Evolutionary conservation across 305 asterid species (phyloP).

Genomic region (Rubia occidens): DNA sequence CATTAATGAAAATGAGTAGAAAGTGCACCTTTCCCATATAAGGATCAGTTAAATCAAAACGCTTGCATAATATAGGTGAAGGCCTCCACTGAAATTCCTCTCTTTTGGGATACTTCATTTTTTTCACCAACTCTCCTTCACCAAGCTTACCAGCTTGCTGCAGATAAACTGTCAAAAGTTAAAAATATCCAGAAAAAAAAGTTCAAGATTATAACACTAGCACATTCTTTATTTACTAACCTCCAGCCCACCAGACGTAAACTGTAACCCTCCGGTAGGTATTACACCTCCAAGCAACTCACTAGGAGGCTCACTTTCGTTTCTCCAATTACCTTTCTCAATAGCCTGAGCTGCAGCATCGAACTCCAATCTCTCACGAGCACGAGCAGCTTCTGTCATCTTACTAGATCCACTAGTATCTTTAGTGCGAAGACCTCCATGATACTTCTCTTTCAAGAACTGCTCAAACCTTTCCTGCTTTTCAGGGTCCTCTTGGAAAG

Average conservation of each 20-base stretch:
- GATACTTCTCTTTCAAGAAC: constrained; percentile 90
- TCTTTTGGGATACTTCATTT: constrained; percentile 57
- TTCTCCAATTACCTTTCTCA: constrained; percentile 43
- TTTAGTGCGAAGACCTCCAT: constrained; percentile 83
- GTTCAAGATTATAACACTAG: constrained; percentile 16
- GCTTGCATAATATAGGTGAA: constrained; percentile 88
- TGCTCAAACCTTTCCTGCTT: constrained; percentile 91
- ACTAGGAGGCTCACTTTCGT: constrained; percentile 34
- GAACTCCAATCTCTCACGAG: constrained; percentile 92
- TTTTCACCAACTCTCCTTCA: constrained; percentile 34
- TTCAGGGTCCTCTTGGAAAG: constrained; percentile 62
- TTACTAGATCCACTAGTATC: constrained; percentile 76
- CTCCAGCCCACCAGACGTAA: constrained; percentile 61
- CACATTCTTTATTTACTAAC: constrained; percentile 28
- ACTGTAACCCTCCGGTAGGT: constrained; percentile 54
- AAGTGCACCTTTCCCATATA: constrained; percentile 80
- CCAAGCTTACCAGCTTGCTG: constrained; percentile 41
- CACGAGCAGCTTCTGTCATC: constrained; percentile 95
- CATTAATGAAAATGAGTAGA: neutral
- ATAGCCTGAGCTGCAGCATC: constrained; percentile 68
- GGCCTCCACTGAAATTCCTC: constrained; percentile 97
- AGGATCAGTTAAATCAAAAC: constrained; percentile 89
- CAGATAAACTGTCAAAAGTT: constrained; percentile 19
- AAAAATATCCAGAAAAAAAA: constrained; percentile 13
- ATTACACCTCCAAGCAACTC: constrained; percentile 43